Evolutionary conservation across 2,329 filamentous ascomycete species (phyloP).

Genomic region (Fusarium odoratissimum): DNA sequence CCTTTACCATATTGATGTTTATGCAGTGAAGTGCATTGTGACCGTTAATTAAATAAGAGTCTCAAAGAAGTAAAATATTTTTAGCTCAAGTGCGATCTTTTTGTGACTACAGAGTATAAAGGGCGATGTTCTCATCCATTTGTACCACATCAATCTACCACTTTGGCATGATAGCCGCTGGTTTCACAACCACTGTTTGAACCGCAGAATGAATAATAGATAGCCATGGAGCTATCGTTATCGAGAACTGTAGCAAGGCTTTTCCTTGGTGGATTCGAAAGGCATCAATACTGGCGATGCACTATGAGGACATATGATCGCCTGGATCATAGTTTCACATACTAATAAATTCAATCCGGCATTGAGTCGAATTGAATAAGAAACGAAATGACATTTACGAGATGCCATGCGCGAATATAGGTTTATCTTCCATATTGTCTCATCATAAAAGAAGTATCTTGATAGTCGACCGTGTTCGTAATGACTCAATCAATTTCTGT

Average conservation of each 20-base stretch:
- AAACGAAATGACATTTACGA: background rate
- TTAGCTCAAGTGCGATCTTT: background rate
- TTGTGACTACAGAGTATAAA: background rate
- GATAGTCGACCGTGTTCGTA: background rate
- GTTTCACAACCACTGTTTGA: background rate
- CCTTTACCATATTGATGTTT: background rate
- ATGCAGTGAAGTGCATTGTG: too few relatives aligned
- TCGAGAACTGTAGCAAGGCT: background rate
- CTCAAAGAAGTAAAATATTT: background rate
- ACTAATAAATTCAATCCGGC: background rate
- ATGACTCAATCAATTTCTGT: background rate
- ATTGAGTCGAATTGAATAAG: background rate
- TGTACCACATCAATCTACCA: background rate
- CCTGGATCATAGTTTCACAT: background rate
- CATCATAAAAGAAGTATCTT: background rate
- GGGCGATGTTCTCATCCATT: background rate
- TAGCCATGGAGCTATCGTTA: too few relatives aligned
- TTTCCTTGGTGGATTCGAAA: background rate
- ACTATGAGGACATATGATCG: background rate
- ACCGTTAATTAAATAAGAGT: too few relatives aligned
- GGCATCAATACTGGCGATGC: background rate
- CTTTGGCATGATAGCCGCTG: background rate
- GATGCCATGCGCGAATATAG: background rate
- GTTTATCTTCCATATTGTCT: background rate
- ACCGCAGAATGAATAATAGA: background rate